Base-by-base conservation (phyloP, 306 rosid genomes). In the Arachis hypogaea region DNA sequence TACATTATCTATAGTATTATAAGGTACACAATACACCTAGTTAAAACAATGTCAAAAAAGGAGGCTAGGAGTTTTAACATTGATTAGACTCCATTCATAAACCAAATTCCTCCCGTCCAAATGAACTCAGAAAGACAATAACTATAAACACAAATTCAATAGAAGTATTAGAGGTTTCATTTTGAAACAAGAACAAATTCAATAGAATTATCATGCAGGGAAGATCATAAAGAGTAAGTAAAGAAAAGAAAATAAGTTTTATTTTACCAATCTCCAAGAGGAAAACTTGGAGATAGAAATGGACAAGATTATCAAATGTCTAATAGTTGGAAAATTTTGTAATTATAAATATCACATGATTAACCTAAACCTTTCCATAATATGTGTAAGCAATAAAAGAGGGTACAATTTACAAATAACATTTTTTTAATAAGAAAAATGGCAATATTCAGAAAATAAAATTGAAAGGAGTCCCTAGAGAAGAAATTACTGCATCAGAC, bases 401-500 rank as follows among this genome's bases (percentile, higher is more conserved):
- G 38, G 38, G 38, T 4, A 33, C 4, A 33, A 33, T 33, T 33
- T 33, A 33, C 4, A 33, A 33, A 33, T 33, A 33, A 33, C 38
- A 33, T 33, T 33, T 33, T 33, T 33, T 33, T 33, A 33, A 33
- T 33, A 33, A 33, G 38, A 33, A 33, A 33, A 33, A 2, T 2
- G 38, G 38, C 38, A 4, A n/a, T n/a, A 0, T 52, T n/a, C 16
- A n/a, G 16, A 52, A n/a, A 0, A n/a, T 52, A 52, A n/a, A 52
- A 52, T 14, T 4, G 69, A 64, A 78, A 52, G 61, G 49, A 80
- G 16, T 73, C 63, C 29, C 59, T 8, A 49, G 77, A 64, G 65
- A 3, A 71, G 71, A 76, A 72, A 81, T 76, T 85, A 85, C 89
- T 74, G 86, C 89, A 80, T 85, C 89, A 66, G 89, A 85, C 50